phyloP scores from a whole-genome alignment of 306 rosid genomes.

The Carpinus fangiana region DNA sequence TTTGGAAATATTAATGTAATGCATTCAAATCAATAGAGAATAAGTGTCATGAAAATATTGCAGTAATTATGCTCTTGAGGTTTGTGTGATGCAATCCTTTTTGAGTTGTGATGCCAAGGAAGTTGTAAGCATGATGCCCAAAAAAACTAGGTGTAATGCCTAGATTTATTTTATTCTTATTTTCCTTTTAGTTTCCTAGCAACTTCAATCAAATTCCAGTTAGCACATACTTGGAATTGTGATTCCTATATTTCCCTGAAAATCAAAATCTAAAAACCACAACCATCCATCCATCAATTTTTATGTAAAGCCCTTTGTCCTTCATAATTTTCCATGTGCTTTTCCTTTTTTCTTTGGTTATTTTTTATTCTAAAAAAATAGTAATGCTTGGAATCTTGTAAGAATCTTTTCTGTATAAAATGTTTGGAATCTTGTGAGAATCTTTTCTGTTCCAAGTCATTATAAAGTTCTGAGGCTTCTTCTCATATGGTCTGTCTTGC shows the following conservation, averaged over 20 bases:
- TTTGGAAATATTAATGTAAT: no score
- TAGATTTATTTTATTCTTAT: neutral
- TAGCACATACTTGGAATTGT: neutral
- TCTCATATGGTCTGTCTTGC: neutral
- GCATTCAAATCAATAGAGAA: neutral
- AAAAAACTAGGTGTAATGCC: neutral
- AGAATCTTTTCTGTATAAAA: neutral
- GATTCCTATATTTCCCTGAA: no score
- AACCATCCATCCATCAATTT: neutral
- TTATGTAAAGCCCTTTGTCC: neutral
- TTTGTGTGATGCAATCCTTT: neutral
- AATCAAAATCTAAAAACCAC: neutral
- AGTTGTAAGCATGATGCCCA: neutral
- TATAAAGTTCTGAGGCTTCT: neutral
- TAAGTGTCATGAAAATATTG: neutral
- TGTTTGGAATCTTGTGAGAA: constrained; percentile 3
- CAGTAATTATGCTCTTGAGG: neutral
- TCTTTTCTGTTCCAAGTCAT: neutral
- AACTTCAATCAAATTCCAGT: neutral
- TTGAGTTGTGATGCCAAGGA: neutral
- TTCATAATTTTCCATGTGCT: neutral
- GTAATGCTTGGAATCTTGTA: neutral
- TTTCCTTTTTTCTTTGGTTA: neutral
- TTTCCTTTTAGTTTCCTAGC: neutral
- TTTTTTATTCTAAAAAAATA: neutral